Conservation (phyloP, 225 moss, liverwort and hornwort species). For the Sphagnum contortum region DNA sequence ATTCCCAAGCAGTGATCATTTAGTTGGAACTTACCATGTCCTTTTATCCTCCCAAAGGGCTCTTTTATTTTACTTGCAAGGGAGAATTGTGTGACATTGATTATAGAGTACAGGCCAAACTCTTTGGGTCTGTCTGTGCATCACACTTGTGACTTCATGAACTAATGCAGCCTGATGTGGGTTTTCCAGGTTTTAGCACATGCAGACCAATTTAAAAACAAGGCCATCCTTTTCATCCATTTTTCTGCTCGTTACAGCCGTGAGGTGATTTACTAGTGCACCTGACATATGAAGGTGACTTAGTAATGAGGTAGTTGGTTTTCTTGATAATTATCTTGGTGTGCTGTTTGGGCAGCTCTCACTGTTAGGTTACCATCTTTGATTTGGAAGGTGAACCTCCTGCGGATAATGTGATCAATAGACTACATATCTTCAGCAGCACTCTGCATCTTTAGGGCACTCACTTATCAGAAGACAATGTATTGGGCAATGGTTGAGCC, state of each 20-base stretch:
- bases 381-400: no score
- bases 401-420: background rate
- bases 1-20: background rate
- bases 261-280: constrained; percentile 28
- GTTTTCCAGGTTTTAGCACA: constrained; percentile 11
- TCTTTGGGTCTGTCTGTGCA: no score
- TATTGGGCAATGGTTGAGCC: no score
- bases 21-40: background rate
- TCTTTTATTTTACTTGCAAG: no score
- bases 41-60: no score
- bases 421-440: background rate
- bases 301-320: no score
- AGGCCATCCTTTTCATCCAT: constrained; percentile 71
- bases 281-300: no score
- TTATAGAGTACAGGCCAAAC: no score
- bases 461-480: background rate
- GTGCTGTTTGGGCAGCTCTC: background rate
- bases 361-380: background rate
- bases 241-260: constrained; percentile 92
- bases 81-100: no score
- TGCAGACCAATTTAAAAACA: constrained; percentile 63
- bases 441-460: background rate
- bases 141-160: no score
- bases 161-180: background rate
- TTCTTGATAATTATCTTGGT: background rate